Conservation (phyloP, 805 yeast species). For the Millerozyma acaciae region DNA sequence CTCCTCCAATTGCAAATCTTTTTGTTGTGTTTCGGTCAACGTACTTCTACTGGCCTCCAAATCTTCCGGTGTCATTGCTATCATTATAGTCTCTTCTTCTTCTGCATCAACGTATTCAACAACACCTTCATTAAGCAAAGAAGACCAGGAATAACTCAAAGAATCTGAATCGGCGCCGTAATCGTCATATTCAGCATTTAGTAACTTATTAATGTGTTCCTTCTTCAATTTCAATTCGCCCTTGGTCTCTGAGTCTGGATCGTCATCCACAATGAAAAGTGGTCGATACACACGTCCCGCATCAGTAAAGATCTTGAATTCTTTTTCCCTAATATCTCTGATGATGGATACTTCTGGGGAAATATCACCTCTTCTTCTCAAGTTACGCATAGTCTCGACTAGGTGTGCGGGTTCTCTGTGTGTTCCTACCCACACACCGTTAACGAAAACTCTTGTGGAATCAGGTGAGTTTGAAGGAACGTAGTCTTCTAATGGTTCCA, state of each 20-base stretch:
- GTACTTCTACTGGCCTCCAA: constrained; percentile 59
- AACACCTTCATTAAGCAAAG: constrained; percentile 77
- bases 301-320: constrained; percentile 93
- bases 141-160: constrained; percentile 71
- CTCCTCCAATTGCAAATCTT: constrained; percentile 39
- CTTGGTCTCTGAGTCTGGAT: constrained; percentile 58
- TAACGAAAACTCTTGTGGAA: constrained; percentile 91
- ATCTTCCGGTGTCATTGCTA: constrained; percentile 99
- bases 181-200: constrained; percentile 61
- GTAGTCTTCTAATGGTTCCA: constrained; percentile 95
- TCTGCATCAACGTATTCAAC: constrained; percentile 98
- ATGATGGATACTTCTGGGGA: constrained; percentile 95
- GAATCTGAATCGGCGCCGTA: constrained; percentile 51
- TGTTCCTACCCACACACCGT: constrained; percentile 99
- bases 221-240: constrained; percentile 83
- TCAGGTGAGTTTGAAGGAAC: constrained; percentile 89
- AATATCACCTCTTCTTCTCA: constrained; percentile 93
- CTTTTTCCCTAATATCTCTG: constrained; percentile 92
- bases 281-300: constrained; percentile 99
- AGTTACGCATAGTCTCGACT: constrained; percentile 83
- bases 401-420: constrained; percentile 94
- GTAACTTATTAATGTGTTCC: constrained; percentile 72
- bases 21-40: constrained; percentile 39
- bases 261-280: constrained; percentile 87
- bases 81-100: constrained; percentile 97